Evolutionary conservation across 1,284 basidiomycete species (phyloP).

Genomic region (Laetiporus sulphureus): DNA sequence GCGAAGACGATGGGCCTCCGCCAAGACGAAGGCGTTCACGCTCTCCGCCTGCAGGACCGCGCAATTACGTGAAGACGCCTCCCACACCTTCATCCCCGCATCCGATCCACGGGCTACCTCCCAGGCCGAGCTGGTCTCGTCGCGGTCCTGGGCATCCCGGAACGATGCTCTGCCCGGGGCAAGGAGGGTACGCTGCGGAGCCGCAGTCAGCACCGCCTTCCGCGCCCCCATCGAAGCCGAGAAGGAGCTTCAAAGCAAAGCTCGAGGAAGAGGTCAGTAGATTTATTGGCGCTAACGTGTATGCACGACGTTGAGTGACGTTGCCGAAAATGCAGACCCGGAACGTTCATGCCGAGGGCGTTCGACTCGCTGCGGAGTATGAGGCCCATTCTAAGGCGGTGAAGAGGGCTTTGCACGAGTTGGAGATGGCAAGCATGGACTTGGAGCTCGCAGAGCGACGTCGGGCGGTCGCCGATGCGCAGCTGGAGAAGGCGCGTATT

Average conservation of each 20-base stretch:
- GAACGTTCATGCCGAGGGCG: constrained; percentile 32
- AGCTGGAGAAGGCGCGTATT: constrained; percentile 52
- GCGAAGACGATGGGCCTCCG: background rate
- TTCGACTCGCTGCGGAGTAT: constrained; percentile 35
- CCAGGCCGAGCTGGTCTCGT: constrained; percentile 17
- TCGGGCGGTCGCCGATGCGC: constrained; percentile 45
- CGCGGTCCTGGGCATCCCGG: too few relatives aligned
- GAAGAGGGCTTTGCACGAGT: constrained; percentile 50
- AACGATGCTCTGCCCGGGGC: constrained; percentile 2
- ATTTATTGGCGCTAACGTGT: too few relatives aligned
- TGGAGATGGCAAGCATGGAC: constrained; percentile 52
- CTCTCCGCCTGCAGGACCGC: constrained; percentile 2
- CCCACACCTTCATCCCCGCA: constrained; percentile 17
- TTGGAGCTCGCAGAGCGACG: constrained; percentile 49
- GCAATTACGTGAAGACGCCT: constrained; percentile 9
- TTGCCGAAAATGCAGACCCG: constrained; percentile 19
- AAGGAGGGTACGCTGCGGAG: background rate
- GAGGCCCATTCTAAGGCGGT: constrained; percentile 34
- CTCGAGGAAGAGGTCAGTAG: too few relatives aligned
- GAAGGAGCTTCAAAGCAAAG: too few relatives aligned
- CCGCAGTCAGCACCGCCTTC: too few relatives aligned
- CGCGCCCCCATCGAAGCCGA: too few relatives aligned
- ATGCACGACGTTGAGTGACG: too few relatives aligned
- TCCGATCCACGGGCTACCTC: constrained; percentile 7
- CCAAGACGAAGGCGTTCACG: constrained; percentile 1